Evolutionary conservation across 2,329 filamentous ascomycete species (phyloP).

Genomic region (Beauveria medogensis): DNA sequence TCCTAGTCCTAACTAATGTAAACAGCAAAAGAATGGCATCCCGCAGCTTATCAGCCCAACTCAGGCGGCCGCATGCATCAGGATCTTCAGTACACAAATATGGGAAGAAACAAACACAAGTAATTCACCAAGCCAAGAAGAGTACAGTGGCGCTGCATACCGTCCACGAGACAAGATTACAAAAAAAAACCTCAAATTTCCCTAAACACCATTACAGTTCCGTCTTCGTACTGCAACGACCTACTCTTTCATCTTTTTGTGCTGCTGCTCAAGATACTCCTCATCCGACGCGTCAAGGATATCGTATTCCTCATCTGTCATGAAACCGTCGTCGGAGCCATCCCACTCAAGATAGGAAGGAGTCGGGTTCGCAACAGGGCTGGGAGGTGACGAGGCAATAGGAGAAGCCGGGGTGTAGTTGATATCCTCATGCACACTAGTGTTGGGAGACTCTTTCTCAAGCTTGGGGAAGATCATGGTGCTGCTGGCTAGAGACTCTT

Average conservation of each 20-base stretch:
- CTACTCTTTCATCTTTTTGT: slow-evolving; percentile 34
- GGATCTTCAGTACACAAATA: background rate
- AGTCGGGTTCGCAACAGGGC: slow-evolving; percentile 36
- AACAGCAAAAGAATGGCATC: slow-evolving; percentile 7
- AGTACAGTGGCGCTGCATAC: background rate
- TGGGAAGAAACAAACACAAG: background rate
- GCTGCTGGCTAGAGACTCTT: slow-evolving; percentile 31
- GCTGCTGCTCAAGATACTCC: slow-evolving; percentile 58
- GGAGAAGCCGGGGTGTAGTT: slow-evolving; percentile 22
- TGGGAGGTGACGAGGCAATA: slow-evolving; percentile 34
- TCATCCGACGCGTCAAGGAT: slow-evolving; percentile 92
- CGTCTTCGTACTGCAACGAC: background rate
- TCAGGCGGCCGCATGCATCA: background rate
- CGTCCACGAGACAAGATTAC: background rate
- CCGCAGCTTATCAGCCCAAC: background rate
- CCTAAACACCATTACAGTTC: background rate
- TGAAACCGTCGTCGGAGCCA: slow-evolving; percentile 64
- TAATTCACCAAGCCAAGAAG: background rate
- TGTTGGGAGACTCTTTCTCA: slow-evolving; percentile 82
- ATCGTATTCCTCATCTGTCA: slow-evolving; percentile 98
- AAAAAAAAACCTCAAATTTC: background rate
- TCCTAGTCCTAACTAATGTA: background rate
- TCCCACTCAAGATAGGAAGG: slow-evolving; percentile 45
- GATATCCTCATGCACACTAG: slow-evolving; percentile 63
- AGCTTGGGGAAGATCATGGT: slow-evolving; percentile 96